Conservation (phyloP, 2,329 filamentous ascomycete genomes). For the Fusarium pininemorale region DNA sequence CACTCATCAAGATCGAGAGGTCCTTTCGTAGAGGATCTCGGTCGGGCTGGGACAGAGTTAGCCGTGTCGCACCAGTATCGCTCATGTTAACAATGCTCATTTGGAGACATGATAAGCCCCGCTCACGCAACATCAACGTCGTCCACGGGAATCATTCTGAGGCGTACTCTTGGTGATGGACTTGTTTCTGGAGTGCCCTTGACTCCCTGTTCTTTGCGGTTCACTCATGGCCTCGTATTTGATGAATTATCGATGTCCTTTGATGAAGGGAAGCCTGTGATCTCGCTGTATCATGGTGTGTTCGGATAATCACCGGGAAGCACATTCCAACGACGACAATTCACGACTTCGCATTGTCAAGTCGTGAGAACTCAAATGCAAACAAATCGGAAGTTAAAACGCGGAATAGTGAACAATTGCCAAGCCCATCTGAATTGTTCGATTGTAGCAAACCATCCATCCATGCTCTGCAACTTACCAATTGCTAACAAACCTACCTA, state of each 20-base stretch:
- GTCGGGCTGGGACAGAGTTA: constrained; percentile 57
- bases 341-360: background rate
- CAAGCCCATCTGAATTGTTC: background rate
- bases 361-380: background rate
- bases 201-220: constrained; percentile 40
- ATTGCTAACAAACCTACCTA: background rate
- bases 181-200: constrained; percentile 50
- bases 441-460: background rate
- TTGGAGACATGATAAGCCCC: constrained; percentile 2
- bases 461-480: no score
- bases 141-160: background rate
- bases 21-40: constrained; percentile 77
- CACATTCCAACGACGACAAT: background rate
- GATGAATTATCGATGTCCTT: constrained; percentile 3
- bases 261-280: constrained; percentile 9
- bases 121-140: background rate
- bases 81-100: background rate
- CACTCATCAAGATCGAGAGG: constrained; percentile 82
- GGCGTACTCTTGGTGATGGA: constrained; percentile 51
- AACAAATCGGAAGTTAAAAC: background rate
- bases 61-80: background rate
- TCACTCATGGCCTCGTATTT: constrained; percentile 42
- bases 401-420: background rate
- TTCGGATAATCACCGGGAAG: constrained; percentile 41
- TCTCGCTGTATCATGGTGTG: constrained; percentile 11